Evolutionary conservation across 495 filamentous ascomycete species (phyloP).

Genomic region (Baudoinia panamericana): DNA sequence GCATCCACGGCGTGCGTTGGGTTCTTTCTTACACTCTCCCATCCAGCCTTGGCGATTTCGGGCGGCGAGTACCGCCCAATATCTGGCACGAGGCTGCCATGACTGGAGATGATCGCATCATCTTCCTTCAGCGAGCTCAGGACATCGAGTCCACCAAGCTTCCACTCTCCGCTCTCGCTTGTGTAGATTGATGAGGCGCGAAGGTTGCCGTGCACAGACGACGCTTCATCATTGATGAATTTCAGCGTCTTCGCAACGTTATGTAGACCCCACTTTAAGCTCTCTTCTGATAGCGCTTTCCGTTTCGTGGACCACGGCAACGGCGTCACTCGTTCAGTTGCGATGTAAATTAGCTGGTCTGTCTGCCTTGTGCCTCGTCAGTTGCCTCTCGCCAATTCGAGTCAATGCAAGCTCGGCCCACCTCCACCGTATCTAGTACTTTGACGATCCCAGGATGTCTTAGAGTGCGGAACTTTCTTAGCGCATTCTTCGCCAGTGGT

Average conservation of each 20-base stretch:
- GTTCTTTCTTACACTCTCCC: conserved; percentile 74
- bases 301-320: conserved; percentile 75
- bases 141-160: conserved; percentile 83
- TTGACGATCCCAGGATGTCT: conserved; percentile 89
- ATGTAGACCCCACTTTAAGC: conserved; percentile 87
- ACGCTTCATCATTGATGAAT: conserved; percentile 89
- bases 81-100: conserved; percentile 76
- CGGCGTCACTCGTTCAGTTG: conserved; percentile 77
- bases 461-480: conserved; percentile 80
- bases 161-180: conserved; percentile 96
- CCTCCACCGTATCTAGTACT: conserved; percentile 87
- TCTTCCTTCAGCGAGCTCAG: conserved; percentile 93
- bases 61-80: conserved; percentile 69
- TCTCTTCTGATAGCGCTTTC: conserved; percentile 73
- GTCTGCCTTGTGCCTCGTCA: conserved; percentile 48
- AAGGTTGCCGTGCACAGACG: conserved; percentile 77
- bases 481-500: conserved; percentile 79
- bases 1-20: conserved; percentile 74
- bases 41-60: conserved; percentile 72
- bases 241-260: conserved; percentile 83
- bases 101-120: conserved; percentile 78
- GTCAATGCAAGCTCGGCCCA: too few relatives aligned
- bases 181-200: conserved; percentile 76
- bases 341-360: conserved; percentile 85
- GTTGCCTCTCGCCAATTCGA: too few relatives aligned